Evolutionary conservation across 768 basidiomycete genomes (phyloP).

Genomic region (Candolleomyces aberdarensis): DNA sequence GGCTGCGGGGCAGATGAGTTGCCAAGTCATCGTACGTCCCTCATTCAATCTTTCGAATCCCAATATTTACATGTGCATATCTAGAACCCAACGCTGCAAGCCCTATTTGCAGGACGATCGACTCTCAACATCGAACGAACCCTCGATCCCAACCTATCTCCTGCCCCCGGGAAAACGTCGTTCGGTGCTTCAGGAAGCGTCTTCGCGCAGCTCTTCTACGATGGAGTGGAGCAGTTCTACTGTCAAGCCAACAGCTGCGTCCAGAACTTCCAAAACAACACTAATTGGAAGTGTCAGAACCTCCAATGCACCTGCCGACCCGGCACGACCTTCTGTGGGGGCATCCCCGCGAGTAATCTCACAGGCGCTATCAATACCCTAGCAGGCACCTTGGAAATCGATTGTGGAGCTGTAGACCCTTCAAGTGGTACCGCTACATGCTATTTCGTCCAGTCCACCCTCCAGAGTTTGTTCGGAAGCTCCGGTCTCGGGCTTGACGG

Average conservation of each 20-base stretch:
- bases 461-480: slow-evolving; percentile 71
- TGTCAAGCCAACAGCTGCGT: slow-evolving; percentile 71
- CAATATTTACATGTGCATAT: not conserved
- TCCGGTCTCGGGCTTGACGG: slow-evolving; percentile 67
- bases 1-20: slow-evolving; percentile 81
- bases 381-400: slow-evolving; percentile 60
- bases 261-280: slow-evolving; percentile 48
- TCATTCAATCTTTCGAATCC: not conserved
- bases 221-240: slow-evolving; percentile 86
- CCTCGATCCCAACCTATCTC: slow-evolving; percentile 65
- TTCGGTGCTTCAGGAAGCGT: slow-evolving; percentile 51
- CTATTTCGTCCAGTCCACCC: slow-evolving; percentile 67
- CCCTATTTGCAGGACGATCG: slow-evolving; percentile 65
- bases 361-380: slow-evolving; percentile 64
- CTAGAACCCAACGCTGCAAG: slow-evolving; percentile 83
- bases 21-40: slow-evolving; percentile 68
- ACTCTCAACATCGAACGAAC: slow-evolving; percentile 80
- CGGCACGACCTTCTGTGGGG: slow-evolving; percentile 76
- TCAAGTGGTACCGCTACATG: slow-evolving; percentile 55
- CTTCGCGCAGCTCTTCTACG: slow-evolving; percentile 75
- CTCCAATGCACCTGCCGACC: slow-evolving; percentile 72
- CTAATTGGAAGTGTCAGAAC: slow-evolving; percentile 69
- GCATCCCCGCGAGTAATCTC: slow-evolving; percentile 40
- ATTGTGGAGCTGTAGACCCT: slow-evolving; percentile 51
- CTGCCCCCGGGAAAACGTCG: slow-evolving; percentile 57